A percentile compares a stretch with the other conserved stretches of the same genome.
Conservation (phyloP, 495 filamentous ascomycete species). For the Aspergillus carlsbadensis region DNA sequence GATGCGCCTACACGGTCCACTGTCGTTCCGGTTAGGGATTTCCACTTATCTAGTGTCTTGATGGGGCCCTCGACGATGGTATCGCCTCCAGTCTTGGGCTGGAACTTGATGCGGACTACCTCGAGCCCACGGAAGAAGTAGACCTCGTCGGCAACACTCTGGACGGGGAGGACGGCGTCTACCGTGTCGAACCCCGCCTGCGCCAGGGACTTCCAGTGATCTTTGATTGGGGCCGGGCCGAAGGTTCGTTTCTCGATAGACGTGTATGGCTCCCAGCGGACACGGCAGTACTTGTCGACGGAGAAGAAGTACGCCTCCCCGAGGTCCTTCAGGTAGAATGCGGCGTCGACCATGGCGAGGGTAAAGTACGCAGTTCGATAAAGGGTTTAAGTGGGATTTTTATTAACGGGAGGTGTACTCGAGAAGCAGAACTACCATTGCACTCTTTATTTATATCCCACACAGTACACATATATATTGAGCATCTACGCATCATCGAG, state of each 20-base stretch:
- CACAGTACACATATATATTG: no score
- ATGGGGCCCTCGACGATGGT: conserved; percentile 9
- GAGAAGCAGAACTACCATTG: no score
- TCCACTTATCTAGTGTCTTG: conserved; percentile 11
- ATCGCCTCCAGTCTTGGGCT: not conserved
- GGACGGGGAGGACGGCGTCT: conserved; percentile 11
- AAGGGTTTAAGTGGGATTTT: no score
- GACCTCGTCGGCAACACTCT: conserved; percentile 2
- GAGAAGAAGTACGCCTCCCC: conserved; percentile 17
- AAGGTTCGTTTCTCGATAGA: conserved; percentile 8
- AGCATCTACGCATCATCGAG: no score
- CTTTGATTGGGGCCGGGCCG: conserved; percentile 33
- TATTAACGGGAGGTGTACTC: no score
- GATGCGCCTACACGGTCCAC: conserved; percentile 18
- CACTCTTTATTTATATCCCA: no score
- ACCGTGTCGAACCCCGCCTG: conserved; percentile 16
- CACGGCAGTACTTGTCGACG: conserved; percentile 14
- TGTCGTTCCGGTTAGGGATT: not conserved
- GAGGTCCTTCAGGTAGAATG: not conserved
- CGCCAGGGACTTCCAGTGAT: conserved; percentile 39
- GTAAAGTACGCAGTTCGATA: no score
- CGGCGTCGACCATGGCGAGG: conserved; percentile 22
- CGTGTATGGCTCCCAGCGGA: conserved; percentile 8
- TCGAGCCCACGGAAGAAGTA: conserved; percentile 14
- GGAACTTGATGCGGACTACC: conserved; percentile 10